Percentiles rank a stretch among this genome's conserved stretches.
Evolutionary conservation across 1,139 yeast species (phyloP).

Genomic region (Yamadazyma trypodendri): DNA sequence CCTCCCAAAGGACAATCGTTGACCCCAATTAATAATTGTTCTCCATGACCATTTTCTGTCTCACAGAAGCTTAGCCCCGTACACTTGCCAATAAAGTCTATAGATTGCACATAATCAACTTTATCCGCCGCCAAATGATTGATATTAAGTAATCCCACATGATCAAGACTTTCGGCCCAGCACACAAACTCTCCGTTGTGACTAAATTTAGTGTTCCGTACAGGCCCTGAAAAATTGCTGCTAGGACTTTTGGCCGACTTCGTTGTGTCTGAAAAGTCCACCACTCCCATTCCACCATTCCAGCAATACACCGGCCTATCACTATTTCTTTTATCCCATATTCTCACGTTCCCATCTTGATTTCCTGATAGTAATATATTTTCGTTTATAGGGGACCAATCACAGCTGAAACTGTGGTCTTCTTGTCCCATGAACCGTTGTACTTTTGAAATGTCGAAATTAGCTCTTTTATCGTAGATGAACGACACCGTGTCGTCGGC

Average conservation of each 20-base stretch:
- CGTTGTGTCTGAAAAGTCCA: constrained; percentile 3
- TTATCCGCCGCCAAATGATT: constrained; percentile 22
- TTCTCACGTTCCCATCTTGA: constrained; percentile 58
- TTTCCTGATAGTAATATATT: constrained; percentile 53
- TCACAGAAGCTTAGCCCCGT: constrained; percentile 55
- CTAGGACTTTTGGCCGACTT: background rate
- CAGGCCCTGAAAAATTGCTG: constrained; percentile 38
- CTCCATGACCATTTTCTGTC: constrained; percentile 45
- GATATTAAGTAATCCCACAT: constrained; percentile 49
- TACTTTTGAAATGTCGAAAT: constrained; percentile 7
- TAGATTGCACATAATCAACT: constrained; percentile 40
- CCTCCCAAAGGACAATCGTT: constrained; percentile 62
- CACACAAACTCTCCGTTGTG: constrained; percentile 43
- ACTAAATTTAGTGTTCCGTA: constrained; percentile 54
- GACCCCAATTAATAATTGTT: constrained; percentile 51
- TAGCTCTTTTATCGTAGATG: constrained; percentile 44
- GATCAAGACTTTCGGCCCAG: constrained; percentile 64
- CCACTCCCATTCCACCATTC: constrained; percentile 37
- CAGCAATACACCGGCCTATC: constrained; percentile 27
- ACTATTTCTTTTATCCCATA: constrained; percentile 50
- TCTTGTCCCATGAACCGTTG: constrained; percentile 41
- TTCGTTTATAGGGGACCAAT: constrained; percentile 50
- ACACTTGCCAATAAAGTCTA: constrained; percentile 59
- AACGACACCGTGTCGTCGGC: constrained; percentile 50
- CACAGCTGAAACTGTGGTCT: constrained; percentile 62